Evolutionary conservation across 768 basidiomycete species (phyloP).

Genomic region (Hydnum rufescens): DNA sequence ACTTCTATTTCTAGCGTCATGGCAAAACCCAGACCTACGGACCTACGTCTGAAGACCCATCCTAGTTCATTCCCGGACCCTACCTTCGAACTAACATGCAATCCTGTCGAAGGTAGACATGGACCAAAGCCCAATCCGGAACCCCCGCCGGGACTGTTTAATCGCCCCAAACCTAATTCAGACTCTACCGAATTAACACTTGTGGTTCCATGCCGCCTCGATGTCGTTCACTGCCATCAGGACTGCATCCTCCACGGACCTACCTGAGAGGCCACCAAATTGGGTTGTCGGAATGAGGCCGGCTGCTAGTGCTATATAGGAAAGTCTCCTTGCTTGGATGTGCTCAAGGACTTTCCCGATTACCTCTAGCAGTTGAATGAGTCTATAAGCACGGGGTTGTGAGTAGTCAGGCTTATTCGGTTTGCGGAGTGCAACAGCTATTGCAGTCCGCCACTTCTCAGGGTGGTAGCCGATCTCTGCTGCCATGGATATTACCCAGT

Average conservation of each 20-base stretch:
- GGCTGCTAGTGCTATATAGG: slow-evolving; percentile 14
- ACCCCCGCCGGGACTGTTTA: no score
- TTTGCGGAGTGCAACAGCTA: slow-evolving; percentile 5
- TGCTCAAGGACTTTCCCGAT: slow-evolving; percentile 19
- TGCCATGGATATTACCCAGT: background rate
- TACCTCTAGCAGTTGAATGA: slow-evolving; percentile 14
- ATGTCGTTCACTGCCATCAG: slow-evolving; percentile 12
- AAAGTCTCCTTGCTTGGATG: slow-evolving; percentile 14
- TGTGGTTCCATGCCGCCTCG: slow-evolving; percentile 5
- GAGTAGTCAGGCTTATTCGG: slow-evolving; percentile 10
- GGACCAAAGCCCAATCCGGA: no score
- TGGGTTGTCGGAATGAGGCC: slow-evolving; percentile 10
- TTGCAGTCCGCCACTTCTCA: background rate
- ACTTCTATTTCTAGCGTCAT: no score
- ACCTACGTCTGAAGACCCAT: no score
- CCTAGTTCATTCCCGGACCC: no score
- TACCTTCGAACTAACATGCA: no score
- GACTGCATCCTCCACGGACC: slow-evolving; percentile 10
- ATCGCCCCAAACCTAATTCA: no score
- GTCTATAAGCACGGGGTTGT: slow-evolving; percentile 5
- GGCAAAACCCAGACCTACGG: no score
- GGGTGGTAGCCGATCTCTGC: slow-evolving; percentile 9
- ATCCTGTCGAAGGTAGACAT: no score
- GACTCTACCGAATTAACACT: no score
- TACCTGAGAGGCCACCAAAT: slow-evolving; percentile 13